Base-by-base conservation (phyloP, 176 grass and related monocot genomes). In the Eremochloa ophiuroides region DNA sequence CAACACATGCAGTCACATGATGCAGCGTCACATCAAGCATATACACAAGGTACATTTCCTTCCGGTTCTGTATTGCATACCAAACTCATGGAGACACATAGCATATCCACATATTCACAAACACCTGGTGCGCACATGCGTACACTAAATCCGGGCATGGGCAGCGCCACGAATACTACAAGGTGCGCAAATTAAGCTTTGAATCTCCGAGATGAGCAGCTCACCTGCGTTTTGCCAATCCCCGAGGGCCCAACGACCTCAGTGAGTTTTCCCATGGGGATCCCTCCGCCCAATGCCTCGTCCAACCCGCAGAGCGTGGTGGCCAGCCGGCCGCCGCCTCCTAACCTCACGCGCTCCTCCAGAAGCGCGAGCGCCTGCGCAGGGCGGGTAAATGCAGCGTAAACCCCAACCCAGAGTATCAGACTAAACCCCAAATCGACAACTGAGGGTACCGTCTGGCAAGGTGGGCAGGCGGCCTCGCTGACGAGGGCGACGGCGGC, bases 141-240 rank as follows among this genome's bases (percentile, higher is more conserved):
- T 62, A 14, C 48, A 60, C 38, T 5, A 30, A 77, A 70, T 34
- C 23, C 55, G 0, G 14, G 29, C 29, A 61, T 12, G 42, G 14
- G 39, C 38, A 69, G 20, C 10, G 14, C 16, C 48, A 41, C 2
- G 16, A 14, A 13, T 66, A 8, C 76, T 16, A 25, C 8, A 18
- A 4, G 34, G 38, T 18, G 11, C 6, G 29, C 2, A 39, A 81
- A 28, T 15, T 16, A 20, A 44, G 5, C 13, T 34, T 9, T 10
- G 35, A 56, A 73, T 28, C 30, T 12, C 23, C 1, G n/a, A 46
- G 31, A 9, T 0, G 13, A 84, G 65, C 33, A 10, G 12, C 18
- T 87, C 80, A 95, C 96, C 87, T 98, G 93, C 40, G 93, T 93
- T 85, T 98, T 98, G 38, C 96, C 96, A 4, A 95, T 95, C 81